Base-by-base conservation (phyloP, 2,329 filamentous ascomycete genomes). In the Orbilia blumenaviensis region DNA sequence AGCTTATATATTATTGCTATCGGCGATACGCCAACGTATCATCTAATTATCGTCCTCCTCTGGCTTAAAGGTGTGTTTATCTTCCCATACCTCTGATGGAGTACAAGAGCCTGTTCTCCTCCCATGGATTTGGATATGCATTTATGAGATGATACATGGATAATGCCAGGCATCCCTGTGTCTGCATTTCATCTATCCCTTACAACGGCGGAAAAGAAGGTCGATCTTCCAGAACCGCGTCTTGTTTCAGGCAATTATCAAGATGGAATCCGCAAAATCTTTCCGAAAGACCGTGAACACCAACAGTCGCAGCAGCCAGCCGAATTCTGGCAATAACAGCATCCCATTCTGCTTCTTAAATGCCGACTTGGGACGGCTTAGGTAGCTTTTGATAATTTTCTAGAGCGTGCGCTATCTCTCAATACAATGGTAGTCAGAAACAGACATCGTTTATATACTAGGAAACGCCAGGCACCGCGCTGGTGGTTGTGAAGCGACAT, bases 241-340 rank as follows among this genome's bases (percentile, higher is more conserved):
- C 38, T 54, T 46, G 72, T 64, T 76, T 76, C 72, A 76, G 72
- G 72, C 72, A 76, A 64, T 76, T 69, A 69, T 76, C 64, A 58
- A 76, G 69, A 76, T 76, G 72, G 64, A 60, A 66, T 48, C 64
- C 72, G 72, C 72, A 76, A 76, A 60, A 58, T 66, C 72, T 76
- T 76, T 76, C 72, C 72, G 72, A 64, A 76, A 66, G 38, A 69
- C 72, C 72, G 72, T 66, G 32, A 56, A 52, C 18, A 54, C 25
- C 34, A 63, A 36, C 25, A 10, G 25, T 63, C 56, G 46, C 25
- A 56, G 62, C 44, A 25, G 41, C 32, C 16, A 10, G 21, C 48
- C 46, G 41, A 34, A 36, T 32, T 41, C 8, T 36, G 21, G n/a
- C 23, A 14, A 34, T 16, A 46, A 50, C 14, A 6, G 21, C 29